These are phyloP conservation scores for Puccinia hordei DNA, from an alignment of 1,284 basidiomycete genomes.

Conservation along the genomic window DNA sequence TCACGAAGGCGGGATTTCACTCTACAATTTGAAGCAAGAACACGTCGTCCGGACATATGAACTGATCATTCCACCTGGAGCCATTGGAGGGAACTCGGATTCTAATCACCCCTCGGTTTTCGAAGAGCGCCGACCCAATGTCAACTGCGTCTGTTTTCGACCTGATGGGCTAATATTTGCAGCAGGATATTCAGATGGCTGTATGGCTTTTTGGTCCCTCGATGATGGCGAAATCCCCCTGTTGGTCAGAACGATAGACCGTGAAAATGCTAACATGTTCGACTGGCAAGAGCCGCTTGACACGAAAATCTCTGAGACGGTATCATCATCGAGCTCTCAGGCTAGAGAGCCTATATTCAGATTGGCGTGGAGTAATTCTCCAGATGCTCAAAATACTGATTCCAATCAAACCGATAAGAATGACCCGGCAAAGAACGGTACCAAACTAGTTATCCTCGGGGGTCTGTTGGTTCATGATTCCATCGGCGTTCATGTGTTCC, in stretches of 20 bases:
- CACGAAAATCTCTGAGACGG: constrained; percentile 60
- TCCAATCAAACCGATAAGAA: background rate
- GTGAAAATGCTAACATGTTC: constrained; percentile 62
- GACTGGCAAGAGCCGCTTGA: constrained; percentile 53
- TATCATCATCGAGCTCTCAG: constrained; percentile 51
- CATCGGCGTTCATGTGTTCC: constrained; percentile 70
- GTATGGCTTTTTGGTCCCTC: constrained; percentile 80
- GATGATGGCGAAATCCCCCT: constrained; percentile 79
- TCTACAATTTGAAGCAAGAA: constrained; percentile 72
- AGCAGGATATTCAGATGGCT: constrained; percentile 80
- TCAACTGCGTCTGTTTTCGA: constrained; percentile 73
- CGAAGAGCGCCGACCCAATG: constrained; percentile 70
- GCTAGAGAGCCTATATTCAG: constrained; percentile 82
- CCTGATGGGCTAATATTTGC: constrained; percentile 65
- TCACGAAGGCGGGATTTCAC: constrained; percentile 76
- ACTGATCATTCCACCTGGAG: constrained; percentile 71
- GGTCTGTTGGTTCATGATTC: constrained; percentile 67
- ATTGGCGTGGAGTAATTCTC: constrained; percentile 71
- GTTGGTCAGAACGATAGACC: constrained; percentile 71
- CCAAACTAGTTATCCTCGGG: constrained; percentile 75
- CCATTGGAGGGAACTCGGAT: constrained; percentile 75
- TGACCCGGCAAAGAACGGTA: constrained; percentile 65
- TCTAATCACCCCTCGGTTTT: constrained; percentile 64
- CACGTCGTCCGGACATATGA: constrained; percentile 69
- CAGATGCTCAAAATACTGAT: constrained; percentile 57